A percentile compares a stretch with the other conserved stretches of the same genome.
Evolutionary conservation across 2,329 filamentous ascomycete genomes (phyloP).

Genomic region (Trichoderma koningiopsis): DNA sequence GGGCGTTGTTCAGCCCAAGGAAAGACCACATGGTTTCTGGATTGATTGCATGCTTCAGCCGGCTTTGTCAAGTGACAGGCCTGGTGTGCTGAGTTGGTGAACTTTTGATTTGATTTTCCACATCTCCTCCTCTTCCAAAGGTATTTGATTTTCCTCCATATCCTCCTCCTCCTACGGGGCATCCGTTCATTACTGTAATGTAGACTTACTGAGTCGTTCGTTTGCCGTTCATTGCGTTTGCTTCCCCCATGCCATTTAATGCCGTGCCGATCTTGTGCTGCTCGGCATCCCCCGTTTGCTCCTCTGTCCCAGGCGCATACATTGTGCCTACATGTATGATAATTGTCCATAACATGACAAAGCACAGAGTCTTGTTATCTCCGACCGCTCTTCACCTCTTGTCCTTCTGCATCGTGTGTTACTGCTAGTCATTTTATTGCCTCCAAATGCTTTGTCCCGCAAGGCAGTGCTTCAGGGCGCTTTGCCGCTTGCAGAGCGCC

Average conservation of each 20-base stretch:
- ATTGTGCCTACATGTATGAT: background rate
- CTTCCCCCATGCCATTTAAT: background rate
- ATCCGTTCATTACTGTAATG: background rate
- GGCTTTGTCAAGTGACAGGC: conserved; percentile 10
- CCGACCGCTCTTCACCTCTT: background rate
- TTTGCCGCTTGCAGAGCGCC: conserved; percentile 18
- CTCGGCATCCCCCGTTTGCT: background rate
- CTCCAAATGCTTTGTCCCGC: background rate
- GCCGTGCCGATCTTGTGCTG: background rate
- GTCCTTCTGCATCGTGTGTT: background rate
- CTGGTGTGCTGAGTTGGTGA: background rate
- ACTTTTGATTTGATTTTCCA: background rate
- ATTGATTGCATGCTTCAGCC: background rate
- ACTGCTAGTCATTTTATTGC: background rate
- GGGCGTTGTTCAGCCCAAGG: background rate
- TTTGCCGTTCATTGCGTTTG: background rate
- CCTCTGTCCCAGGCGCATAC: background rate
- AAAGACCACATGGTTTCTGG: background rate
- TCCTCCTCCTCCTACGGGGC: background rate
- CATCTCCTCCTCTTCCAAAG: too few relatives aligned
- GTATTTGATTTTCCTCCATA: background rate
- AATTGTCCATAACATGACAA: background rate
- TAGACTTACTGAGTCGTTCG: background rate
- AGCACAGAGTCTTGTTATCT: background rate
- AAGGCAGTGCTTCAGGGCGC: conserved; percentile 18